Evolutionary conservation across 306 rosid species (phyloP).

Genomic region (Malus asiatica): DNA sequence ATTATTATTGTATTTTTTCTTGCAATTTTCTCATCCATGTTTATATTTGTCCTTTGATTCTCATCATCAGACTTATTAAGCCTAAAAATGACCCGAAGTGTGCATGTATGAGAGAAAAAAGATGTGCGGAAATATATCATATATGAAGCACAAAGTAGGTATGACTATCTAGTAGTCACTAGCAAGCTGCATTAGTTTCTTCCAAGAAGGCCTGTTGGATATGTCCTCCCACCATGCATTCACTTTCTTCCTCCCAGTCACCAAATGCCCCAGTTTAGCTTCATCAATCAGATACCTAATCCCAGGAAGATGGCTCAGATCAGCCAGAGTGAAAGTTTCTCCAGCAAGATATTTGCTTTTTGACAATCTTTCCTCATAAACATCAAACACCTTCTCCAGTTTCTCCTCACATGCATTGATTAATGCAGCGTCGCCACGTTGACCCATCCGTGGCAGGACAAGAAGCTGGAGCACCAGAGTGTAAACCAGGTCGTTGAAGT

Average conservation of each 20-base stretch:
- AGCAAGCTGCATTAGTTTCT: conserved; percentile 36
- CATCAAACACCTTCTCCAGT: conserved; percentile 48
- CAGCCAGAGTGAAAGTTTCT: conserved; percentile 48
- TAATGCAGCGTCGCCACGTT: conserved; percentile 32
- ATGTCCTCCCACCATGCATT: conserved; percentile 62
- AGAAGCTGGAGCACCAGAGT: conserved; percentile 42
- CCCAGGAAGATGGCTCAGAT: conserved; percentile 62
- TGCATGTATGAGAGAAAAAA: too few species aligned
- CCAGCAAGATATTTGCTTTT: conserved; percentile 50
- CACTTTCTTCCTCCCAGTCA: conserved; percentile 44
- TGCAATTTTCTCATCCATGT: too few species aligned
- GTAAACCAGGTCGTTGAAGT: conserved; percentile 55
- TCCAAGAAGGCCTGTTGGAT: conserved; percentile 60
- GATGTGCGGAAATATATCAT: too few species aligned
- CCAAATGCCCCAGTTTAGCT: conserved; percentile 42
- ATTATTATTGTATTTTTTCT: too few species aligned
- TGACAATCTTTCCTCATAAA: conserved; percentile 45
- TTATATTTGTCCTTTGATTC: too few species aligned
- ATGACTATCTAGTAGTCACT: background rate
- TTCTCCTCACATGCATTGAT: conserved; percentile 30
- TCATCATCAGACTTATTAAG: too few species aligned
- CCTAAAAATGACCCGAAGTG: too few species aligned
- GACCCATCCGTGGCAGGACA: conserved; percentile 47
- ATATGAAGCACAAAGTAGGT: background rate
- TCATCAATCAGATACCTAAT: conserved; percentile 35